A percentile compares a stretch with the other conserved stretches of the same genome.
Evolutionary conservation across 2,329 filamentous ascomycete genomes (phyloP).

Genomic region (Aspergillus versicolor): DNA sequence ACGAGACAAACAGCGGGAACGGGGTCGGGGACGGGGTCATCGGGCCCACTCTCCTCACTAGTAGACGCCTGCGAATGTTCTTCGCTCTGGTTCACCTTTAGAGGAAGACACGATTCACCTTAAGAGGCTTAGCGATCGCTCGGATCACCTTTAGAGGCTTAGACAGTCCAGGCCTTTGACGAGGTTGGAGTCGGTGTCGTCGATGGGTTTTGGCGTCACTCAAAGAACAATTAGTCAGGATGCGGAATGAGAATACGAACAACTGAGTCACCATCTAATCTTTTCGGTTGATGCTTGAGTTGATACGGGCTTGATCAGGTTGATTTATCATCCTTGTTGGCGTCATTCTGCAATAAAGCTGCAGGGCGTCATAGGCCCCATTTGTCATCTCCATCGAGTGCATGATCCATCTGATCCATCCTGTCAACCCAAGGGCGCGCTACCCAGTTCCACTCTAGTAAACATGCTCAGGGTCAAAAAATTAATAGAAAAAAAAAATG

Average conservation of each 20-base stretch:
- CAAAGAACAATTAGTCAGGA: too few relatives aligned
- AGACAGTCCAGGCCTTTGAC: too few relatives aligned
- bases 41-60: not conserved
- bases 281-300: too few relatives aligned
- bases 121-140: too few relatives aligned
- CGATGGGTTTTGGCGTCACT: too few relatives aligned
- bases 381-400: not conserved
- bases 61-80: too few relatives aligned
- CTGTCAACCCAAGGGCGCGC: constrained; percentile 4
- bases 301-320: not conserved
- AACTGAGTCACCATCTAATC: too few relatives aligned
- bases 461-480: not conserved
- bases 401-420: not conserved
- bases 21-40: not conserved
- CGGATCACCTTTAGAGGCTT: too few relatives aligned
- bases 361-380: not conserved
- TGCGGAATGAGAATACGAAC: not conserved
- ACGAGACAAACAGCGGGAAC: not conserved
- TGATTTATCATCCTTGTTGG: not conserved
- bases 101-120: not conserved
- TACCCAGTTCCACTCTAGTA: not conserved
- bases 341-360: not conserved
- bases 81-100: not conserved
- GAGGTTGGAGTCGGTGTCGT: too few relatives aligned
- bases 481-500: too few relatives aligned